Evolutionary conservation across 192 early-diverging fungal species (phyloP).

Genomic region (Phlyctochytrium arcticum): DNA sequence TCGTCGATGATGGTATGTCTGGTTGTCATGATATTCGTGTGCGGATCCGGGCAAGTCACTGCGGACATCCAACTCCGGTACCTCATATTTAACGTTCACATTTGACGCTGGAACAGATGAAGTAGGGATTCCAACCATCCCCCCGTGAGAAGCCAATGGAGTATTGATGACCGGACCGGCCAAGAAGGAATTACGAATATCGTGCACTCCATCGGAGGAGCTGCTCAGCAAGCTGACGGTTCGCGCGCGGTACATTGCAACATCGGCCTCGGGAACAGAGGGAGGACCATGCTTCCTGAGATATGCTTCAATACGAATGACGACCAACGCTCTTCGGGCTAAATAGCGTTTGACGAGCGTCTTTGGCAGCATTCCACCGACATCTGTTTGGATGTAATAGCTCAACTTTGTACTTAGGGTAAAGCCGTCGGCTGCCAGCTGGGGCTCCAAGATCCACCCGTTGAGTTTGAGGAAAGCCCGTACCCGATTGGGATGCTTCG

Average conservation of each 20-base stretch:
- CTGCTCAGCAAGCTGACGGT: neutral
- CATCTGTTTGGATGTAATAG: slow-evolving; percentile 32
- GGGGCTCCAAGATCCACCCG: slow-evolving; percentile 32
- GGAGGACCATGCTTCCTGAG: slow-evolving; percentile 28
- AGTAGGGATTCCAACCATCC: too few relatives aligned
- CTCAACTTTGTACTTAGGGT: slow-evolving; percentile 11
- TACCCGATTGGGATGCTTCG: slow-evolving; percentile 25
- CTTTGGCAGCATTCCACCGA: slow-evolving; percentile 25
- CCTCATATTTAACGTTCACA: too few relatives aligned
- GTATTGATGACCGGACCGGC: too few relatives aligned
- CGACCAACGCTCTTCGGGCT: slow-evolving; percentile 28
- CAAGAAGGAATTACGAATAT: too few relatives aligned
- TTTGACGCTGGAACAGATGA: too few relatives aligned
- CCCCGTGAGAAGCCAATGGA: too few relatives aligned
- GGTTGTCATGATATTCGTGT: too few relatives aligned
- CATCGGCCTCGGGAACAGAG: slow-evolving; percentile 4
- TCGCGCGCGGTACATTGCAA: neutral
- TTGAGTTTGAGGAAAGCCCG: slow-evolving; percentile 31
- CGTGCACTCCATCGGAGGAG: neutral
- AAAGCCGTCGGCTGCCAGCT: slow-evolving; percentile 16
- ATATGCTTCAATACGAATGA: slow-evolving; percentile 23
- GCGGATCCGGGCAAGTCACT: too few relatives aligned
- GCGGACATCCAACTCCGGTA: too few relatives aligned
- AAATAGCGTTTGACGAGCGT: slow-evolving; percentile 27
- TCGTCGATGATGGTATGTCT: too few relatives aligned